Base-by-base conservation (phyloP, 2,329 filamentous ascomycete genomes). In the Cytospora schulzeri region DNA sequence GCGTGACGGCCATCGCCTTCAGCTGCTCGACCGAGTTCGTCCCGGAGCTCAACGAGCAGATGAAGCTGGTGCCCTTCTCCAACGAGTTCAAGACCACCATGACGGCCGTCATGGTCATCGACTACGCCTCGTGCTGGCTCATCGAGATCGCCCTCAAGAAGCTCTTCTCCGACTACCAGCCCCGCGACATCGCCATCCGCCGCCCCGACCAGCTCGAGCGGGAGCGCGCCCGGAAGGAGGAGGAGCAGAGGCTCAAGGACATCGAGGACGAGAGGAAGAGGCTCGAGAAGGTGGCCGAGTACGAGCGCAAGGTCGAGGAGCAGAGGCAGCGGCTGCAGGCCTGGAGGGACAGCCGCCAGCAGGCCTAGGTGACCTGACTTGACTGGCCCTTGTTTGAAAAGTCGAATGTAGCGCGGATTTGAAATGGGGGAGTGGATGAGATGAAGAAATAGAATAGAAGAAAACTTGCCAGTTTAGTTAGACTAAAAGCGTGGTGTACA, bases 1-100 rank as follows among this genome's bases (percentile, higher is more conserved):
- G 91, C 69, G 94, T 97, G 19, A 92, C 92, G 0, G 92, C 83
- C 51, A 91, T 99, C 33, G 94, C 95, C 7, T 98, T 99, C 77
- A 89, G 90, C 55, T 97, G 94, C 79, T 94, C 93, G 8, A 96
- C 94, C 1, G 95, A 99, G 76, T 92, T 99, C 72, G 84, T 98
- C 57, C 95, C 95, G 2, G 95, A 98, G 75, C 88, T 99, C 77
- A 99, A 98, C 79, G 86, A 94, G 78, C 89, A 92, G 77, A 89
- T 99, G 80, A 92, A 91, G 73, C 88, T 99, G 0, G 95, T 99
- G 5, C 92, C 92, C 3, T 99, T 99, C 77, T 90, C 83, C 35
- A 83, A 83, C 3, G 92, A 96, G 71, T 99, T 99, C 85, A 97
- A 96, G 83, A 75, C 85, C 52, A 94, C 90, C 60, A 88, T 99